phyloP scores from a whole-genome alignment of 1,139 yeast genomes.

The Barnettozyma hawaiiensis region DNA sequence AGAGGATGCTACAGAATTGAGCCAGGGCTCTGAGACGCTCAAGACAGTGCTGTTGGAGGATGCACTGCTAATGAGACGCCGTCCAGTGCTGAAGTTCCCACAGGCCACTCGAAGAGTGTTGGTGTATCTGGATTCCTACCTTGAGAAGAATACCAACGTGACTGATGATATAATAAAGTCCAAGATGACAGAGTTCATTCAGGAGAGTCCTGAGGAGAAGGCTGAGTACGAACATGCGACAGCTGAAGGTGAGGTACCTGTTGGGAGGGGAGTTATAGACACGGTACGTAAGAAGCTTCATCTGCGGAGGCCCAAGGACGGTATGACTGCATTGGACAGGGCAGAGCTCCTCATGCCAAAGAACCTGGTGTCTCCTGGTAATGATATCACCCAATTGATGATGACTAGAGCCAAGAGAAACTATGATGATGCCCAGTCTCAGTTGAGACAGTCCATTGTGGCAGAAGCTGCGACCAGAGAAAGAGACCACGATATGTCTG shows the following conservation, averaged over 20 bases:
- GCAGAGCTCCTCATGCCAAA: constrained; percentile 1
- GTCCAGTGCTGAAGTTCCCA: constrained; percentile 3
- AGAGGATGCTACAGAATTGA: constrained; percentile 2
- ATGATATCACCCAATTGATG: background rate
- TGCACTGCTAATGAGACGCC: constrained; percentile 2
- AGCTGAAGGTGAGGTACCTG: background rate
- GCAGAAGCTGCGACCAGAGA: background rate
- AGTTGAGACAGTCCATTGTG: background rate
- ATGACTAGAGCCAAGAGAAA: background rate
- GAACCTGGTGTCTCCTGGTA: constrained; percentile 1
- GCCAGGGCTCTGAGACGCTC: constrained; percentile 1
- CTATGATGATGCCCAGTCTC: background rate
- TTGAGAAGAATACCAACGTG: background rate
- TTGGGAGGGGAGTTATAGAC: constrained; percentile 1
- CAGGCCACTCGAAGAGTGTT: constrained; percentile 2
- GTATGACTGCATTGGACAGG: background rate
- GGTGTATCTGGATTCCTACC: background rate
- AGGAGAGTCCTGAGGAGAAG: background rate
- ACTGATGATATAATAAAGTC: constrained; percentile 1
- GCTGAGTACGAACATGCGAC: background rate
- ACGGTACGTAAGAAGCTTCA: constrained; percentile 2
- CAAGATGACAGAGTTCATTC: background rate
- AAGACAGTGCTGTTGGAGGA: constrained; percentile 2
- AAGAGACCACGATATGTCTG: background rate
- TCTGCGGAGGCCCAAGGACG: constrained; percentile 1